Conservation (phyloP, 106 monocot species). For the Dactylorhiza incarnata region DNA sequence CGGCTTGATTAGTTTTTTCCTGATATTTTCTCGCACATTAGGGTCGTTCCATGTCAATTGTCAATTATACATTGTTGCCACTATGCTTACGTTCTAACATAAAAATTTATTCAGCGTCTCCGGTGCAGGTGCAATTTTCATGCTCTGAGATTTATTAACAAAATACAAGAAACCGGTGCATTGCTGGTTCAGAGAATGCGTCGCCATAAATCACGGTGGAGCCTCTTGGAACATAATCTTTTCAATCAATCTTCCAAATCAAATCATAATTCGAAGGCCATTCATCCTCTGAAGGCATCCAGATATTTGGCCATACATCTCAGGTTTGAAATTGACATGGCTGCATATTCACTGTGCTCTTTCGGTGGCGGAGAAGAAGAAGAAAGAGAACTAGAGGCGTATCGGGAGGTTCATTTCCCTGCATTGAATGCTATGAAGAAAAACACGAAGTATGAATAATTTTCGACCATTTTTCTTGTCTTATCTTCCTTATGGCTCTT, state of each 20-base stretch:
- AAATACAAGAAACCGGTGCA: constrained; percentile 83
- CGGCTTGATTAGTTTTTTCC: no score
- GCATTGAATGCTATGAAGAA: constrained; percentile 59
- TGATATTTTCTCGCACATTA: no score
- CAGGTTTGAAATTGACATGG: constrained; percentile 99
- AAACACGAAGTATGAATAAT: constrained; percentile 44
- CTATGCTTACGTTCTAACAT: neutral
- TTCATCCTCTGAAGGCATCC: constrained; percentile 13
- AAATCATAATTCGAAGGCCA: constrained; percentile 13
- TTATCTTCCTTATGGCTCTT: neutral
- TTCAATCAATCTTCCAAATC: constrained; percentile 42
- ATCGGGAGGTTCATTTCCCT: constrained; percentile 81
- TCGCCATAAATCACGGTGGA: constrained; percentile 18
- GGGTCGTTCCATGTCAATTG: no score
- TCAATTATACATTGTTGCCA: no score
- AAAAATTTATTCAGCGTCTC: constrained; percentile 46
- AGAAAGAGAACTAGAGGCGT: constrained; percentile 82
- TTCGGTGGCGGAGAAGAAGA: constrained; percentile 98
- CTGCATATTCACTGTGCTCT: constrained; percentile 92
- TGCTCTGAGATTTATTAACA: constrained; percentile 72
- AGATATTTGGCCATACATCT: constrained; percentile 90
- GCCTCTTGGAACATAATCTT: constrained; percentile 57
- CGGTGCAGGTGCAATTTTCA: constrained; percentile 98
- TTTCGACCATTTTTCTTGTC: neutral
- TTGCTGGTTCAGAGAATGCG: constrained; percentile 83